Evolutionary conservation across 257 asterid species (phyloP), one percentile per base, ranked within the genome.

Genomic region (Solanum tacnaense): DNA sequence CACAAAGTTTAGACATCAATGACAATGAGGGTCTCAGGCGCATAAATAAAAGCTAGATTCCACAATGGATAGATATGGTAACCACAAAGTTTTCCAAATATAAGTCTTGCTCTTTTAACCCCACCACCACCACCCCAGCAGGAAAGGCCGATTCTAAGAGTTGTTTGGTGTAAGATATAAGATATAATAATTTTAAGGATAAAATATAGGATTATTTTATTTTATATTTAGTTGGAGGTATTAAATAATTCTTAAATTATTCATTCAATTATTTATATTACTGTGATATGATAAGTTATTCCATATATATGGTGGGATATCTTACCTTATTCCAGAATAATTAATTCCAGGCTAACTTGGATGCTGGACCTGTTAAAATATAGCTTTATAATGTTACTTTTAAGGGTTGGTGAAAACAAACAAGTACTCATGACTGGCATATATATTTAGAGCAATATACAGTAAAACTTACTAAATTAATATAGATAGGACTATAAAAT

Each of bases 261-360:
- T 52, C 7, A 52, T 52, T 0, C 60, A 16, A 52, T 16, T 0
- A 52, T 16, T 52, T 0, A 16, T 5, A 41, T 41, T 41, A 41
- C 0, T 41, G 49, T 41, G 49, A 52, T 52, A 0, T 0, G 3
- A 52, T 52, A 52, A 16, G 1, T 52, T 52, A 52, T 52, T 0
- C 0, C 9, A 16, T 16, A 5, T 49, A 0, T 52, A 52, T 52
- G 1, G 3, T 52, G 1, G 0, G 3, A 52, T 52, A 16, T 16
- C 15, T 2, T 60, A 60, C 15, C 2, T 3, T 70, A 31, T 31
- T 31, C 0, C 4, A 2, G 3, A 52, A 52, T 52, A 52, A 52
- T 16, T 52, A 52, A 52, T 52, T 52, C 1, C 21, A 6, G 23
- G 23, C 23, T 52, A 52, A 15, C 60, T 16, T 70, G 39, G 76